Evolutionary conservation across 2,329 filamentous ascomycete species (phyloP), one percentile per base, ranked within the genome.

Genomic region (Aspergillus ustus): DNA sequence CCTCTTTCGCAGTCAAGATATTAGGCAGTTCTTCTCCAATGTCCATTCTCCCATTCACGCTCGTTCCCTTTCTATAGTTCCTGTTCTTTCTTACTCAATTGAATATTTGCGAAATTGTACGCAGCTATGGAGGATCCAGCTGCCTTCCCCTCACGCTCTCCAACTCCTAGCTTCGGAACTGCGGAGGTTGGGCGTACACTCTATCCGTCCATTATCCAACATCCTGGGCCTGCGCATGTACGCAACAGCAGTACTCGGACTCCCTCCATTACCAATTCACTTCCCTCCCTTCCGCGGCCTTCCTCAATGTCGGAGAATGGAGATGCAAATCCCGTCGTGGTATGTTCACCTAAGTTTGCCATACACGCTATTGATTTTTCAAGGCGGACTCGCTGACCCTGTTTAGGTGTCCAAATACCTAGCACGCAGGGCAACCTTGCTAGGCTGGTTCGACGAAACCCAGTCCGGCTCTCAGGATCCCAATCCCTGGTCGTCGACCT

Each of bases 381-480:
- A n/a, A n/a, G 8, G 49, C 25, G n/a, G 17, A 17, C 4, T 15
- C 11, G 8, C 29, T 52, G 17, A 53, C 34, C 17, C 2, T 25
- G 7, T 22, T 2, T 28, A 54, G 52, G 44, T 54, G 34, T 44
- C 52, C 2, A 54, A 44, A 54, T 54, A 54, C 22, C 52, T 54
- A 7, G 52, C 19, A 34, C 34, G 52, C 2, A 17, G 52, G 11
- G 52, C 52, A 43, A 54, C 52, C 19, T 34, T 54, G n/a, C 52
- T 54, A 1, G 52, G 52, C 52, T 54, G 52, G 52, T 54, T 54
- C 52, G 52, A 54, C 52, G 52, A 54, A 28, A 6, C n/a, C 31
- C 50, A 4, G 2, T n/a, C 50, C 29, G 31, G 11, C 52, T 19
- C 34, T 3, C 15, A 43, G 3, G 34, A 34, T 15, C 25, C 52